A percentile compares a stretch with the other conserved stretches of the same genome.
These are phyloP conservation scores for Rhynchosporium agropyri DNA, from an alignment of 2,329 filamentous ascomycete species.

Conservation along the genomic window DNA sequence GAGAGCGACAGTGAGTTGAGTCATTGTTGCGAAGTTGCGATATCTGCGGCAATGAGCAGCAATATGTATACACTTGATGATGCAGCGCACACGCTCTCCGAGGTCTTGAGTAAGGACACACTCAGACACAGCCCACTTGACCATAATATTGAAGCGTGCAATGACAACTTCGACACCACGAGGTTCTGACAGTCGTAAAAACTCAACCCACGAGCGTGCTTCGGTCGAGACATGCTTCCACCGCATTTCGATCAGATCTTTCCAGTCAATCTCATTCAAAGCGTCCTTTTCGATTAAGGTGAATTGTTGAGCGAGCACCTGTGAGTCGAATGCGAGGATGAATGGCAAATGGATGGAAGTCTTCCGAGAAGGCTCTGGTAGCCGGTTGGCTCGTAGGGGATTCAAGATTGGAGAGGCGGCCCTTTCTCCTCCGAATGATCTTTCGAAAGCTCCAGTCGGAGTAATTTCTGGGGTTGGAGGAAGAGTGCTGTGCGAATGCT, in stretches of 20 bases:
- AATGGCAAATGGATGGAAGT: constrained; percentile 68
- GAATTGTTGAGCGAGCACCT: constrained; percentile 78
- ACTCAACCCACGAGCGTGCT: constrained; percentile 79
- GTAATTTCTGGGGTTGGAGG: constrained; percentile 42
- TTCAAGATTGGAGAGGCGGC: constrained; percentile 31
- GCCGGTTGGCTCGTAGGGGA: constrained; percentile 34
- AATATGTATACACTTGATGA: constrained; percentile 83
- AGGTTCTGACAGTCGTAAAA: constrained; percentile 71
- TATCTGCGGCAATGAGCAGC: constrained; percentile 74
- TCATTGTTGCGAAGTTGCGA: constrained; percentile 83
- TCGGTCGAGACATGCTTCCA: constrained; percentile 74
- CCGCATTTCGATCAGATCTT: constrained; percentile 79
- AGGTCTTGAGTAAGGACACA: constrained; percentile 72
- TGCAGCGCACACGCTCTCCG: constrained; percentile 73
- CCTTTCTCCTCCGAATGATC: constrained; percentile 27
- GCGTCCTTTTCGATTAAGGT: constrained; percentile 86
- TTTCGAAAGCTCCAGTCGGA: constrained; percentile 31
- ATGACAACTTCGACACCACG: constrained; percentile 82
- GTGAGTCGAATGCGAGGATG: constrained; percentile 78
- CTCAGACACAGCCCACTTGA: constrained; percentile 84
- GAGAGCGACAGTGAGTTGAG: constrained; percentile 76
- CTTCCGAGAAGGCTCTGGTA: constrained; percentile 39
- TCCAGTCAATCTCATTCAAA: constrained; percentile 85
- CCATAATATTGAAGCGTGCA: constrained; percentile 84
- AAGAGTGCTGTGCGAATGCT: constrained; percentile 26